Base-by-base conservation (phyloP, 768 basidiomycete genomes). In the Macrolepiota fuliginosa region DNA sequence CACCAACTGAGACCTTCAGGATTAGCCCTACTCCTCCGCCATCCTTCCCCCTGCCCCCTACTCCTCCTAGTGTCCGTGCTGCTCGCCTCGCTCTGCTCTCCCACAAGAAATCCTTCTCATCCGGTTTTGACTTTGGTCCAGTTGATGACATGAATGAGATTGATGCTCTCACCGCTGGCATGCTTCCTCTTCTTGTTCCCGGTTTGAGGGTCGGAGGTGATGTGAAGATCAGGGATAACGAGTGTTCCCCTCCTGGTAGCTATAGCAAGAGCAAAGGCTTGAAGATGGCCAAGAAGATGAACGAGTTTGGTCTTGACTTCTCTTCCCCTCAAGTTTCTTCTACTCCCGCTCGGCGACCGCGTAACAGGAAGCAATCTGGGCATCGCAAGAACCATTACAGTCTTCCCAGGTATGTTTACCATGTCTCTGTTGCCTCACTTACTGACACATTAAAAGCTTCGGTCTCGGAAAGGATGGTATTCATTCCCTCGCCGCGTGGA, bases 11-110 rank as follows among this genome's bases (percentile, higher is more conserved):
- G 52, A 71, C 67, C 29, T 73, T 76, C 67, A 76, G 69, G 63
- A 73, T 77, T 63, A 84, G 77, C 67, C 60, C 60, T 32, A 61
- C 60, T 39, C 84, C 85, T 10, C 89, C 89, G 32, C 89, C 89
- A 3, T 77, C 85, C 1, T 82, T 84, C 65, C 89, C 89, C 10
- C 80, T 90, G 36, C 89, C 89, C 11, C 89, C 89, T 1, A 91
- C 88, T n/a, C 89, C 89, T 32, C 87, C 87, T 0, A 87, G 79
- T 61, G 81, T 89, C 52, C 78, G 81, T 65, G 80, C 79, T 29
- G 85, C 82, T 51, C 83, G 81, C 54, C 79, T 79, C n/a, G 83
- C 81, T 42, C 72, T 79, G 68, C 76, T 84, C 27, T 72, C 76
- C 2, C 87, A 89, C 72, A 81, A 83, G 72, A 86, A 85, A 65